Evolutionary conservation across 148 eudicot species (phyloP).

Genomic region (Tetragonia tetragonoides): DNA sequence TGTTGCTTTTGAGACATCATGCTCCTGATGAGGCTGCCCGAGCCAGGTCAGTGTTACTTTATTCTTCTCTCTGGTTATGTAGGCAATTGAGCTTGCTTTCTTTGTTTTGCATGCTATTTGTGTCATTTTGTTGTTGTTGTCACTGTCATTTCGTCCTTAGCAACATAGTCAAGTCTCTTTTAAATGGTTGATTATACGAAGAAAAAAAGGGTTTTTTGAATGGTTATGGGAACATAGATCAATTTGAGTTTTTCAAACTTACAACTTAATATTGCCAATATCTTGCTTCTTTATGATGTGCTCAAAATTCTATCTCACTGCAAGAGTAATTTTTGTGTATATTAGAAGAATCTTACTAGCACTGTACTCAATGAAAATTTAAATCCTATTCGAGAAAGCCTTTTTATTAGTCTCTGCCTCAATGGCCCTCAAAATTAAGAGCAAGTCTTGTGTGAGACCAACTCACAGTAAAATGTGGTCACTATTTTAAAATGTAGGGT

Average conservation of each 20-base stretch:
- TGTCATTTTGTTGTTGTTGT: not conserved
- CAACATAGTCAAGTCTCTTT: not conserved
- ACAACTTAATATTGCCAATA: not conserved
- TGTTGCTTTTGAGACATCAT: slow-evolving; percentile 85
- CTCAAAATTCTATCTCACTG: not conserved
- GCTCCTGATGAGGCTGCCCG: slow-evolving; percentile 99
- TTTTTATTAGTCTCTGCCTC: too few relatives aligned
- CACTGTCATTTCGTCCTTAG: not conserved
- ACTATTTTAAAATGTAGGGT: too few relatives aligned
- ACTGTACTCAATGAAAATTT: too few relatives aligned
- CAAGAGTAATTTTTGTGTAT: too few relatives aligned
- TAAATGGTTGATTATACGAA: too few relatives aligned
- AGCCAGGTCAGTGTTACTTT: slow-evolving; percentile 60
- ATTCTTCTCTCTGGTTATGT: slow-evolving; percentile 1
- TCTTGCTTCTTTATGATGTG: not conserved
- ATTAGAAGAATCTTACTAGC: too few relatives aligned
- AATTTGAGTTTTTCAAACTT: not conserved
- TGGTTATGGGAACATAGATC: not conserved
- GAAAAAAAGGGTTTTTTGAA: not conserved
- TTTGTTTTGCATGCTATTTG: not conserved
- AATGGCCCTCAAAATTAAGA: too few relatives aligned
- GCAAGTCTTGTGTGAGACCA: too few relatives aligned
- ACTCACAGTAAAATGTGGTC: too few relatives aligned
- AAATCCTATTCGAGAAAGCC: too few relatives aligned
- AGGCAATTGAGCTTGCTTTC: not conserved